Evolutionary conservation across 2,329 filamentous ascomycete genomes (phyloP), one percentile per base, ranked within the genome.

Genomic region (Aspergillus ochraceus): DNA sequence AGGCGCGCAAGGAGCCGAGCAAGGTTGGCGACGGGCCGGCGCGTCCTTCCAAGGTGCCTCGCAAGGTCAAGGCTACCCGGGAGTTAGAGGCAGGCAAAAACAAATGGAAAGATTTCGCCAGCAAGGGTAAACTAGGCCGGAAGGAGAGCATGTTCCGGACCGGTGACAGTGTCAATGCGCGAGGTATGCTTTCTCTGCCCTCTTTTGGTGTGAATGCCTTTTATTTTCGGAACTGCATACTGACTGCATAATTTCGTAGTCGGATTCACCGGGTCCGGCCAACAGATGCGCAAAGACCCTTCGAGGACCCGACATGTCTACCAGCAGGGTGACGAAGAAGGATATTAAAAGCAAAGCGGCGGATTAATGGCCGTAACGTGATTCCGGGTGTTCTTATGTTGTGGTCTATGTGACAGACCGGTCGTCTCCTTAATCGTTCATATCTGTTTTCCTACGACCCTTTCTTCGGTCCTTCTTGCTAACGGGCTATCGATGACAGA

Each of bases 91-190:
- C 88, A 64, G 89, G 90, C 71, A 96, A 97, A 81, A 90, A 80
- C 71, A 97, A 95, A 74, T 99, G 95, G 95, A 90, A 97, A 74
- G 91, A 96, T 64, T 99, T 97, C 76, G 90, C 88, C 65, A 83
- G 84, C 71, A 97, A 96, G 75, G 81, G 82, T 60, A 88, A 86
- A 71, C 74, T 80, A 60, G 79, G 81, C n/a, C 93, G 91, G 80
- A 97, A 97, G 79, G 91, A 97, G 52, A 96, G 92, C 82, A 97
- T 97, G 93, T 97, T 97, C 75, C 88, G 93, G 51, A 97, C 93
- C 2, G 92, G 92, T 0, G 92, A 96, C 32, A 89, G 91, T 62
- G 85, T 95, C 24, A 86, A 91, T 70, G 93, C 90, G 59, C 86
- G 92, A 89, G 93, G 93, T 96, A 80, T 49, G 62, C 61, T 49